phyloP scores from a whole-genome alignment of 139 green algal genomes.

The Choricystis sp. region DNA sequence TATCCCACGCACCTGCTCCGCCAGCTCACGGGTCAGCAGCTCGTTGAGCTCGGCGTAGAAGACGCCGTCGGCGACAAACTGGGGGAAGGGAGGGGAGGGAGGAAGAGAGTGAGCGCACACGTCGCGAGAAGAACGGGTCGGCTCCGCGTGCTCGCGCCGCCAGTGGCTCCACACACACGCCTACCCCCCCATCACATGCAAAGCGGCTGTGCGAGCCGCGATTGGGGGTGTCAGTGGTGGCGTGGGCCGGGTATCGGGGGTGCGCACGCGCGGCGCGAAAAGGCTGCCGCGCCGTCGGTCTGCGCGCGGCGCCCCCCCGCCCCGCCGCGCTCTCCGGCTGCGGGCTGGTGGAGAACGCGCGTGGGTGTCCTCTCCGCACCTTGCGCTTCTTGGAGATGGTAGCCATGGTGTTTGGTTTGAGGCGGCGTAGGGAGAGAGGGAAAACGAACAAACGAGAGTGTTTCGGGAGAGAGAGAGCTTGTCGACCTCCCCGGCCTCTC shows the following conservation, averaged over 20 bases:
- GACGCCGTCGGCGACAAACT: constrained; percentile 97
- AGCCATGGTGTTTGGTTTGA: constrained; percentile 2
- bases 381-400: constrained; percentile 25
- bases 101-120: not conserved
- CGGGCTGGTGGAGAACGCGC: not conserved
- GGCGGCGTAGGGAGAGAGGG: not conserved
- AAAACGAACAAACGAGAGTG: too few species aligned
- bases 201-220: constrained; percentile 1
- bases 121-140: too few species aligned
- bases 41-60: constrained; percentile 99
- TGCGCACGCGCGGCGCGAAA: too few species aligned
- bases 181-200: constrained; percentile 1
- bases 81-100: constrained; percentile 2
- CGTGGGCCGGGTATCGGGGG: not conserved
- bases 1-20: constrained; percentile 43
- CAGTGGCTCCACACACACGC: too few species aligned
- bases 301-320: too few species aligned
- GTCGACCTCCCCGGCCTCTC: too few species aligned
- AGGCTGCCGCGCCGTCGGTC: not conserved
- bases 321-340: not conserved
- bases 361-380: constrained; percentile 1
- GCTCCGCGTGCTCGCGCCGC: too few species aligned
- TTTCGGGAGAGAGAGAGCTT: too few species aligned
- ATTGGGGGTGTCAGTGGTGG: not conserved
- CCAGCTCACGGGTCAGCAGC: constrained; percentile 89